Base-by-base conservation (phyloP, 2,329 filamentous ascomycete genomes). In the Sphaceloma murrayae region DNA sequence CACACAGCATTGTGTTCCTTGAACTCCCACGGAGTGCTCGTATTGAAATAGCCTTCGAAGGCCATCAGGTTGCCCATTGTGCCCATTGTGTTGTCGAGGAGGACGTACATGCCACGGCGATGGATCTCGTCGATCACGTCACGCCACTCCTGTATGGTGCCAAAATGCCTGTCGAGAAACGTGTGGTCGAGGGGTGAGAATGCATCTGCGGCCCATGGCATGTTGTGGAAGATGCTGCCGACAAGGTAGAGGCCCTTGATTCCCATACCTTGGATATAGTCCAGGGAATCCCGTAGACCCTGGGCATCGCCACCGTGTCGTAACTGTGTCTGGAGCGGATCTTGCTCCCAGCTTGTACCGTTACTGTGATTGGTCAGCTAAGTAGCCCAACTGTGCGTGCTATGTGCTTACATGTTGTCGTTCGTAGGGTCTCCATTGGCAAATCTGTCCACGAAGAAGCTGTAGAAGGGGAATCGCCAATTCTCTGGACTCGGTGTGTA, bases 381-480 rank as follows among this genome's bases (percentile, higher is more conserved):
- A 3, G 3, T 17, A n/a, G 5, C 17, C 17, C 6, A 9, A 10
- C 16, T 8, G 27, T 7, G 11, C 16, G 52, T 67, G 68, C 46
- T n/a, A 3, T 3, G 10, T n/a, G n/a, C 36, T 29, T 30, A 29
- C 36, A 70, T 58, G 54, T 80, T 77, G 55, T 81, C 77, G 54
- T 81, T 81, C 2, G 65, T 66, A 5, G 77, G 77, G 52, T 81
- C 72, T 14, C 77, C 77, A 52, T 81, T 80, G 31, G 78, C 75
- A 53, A 74, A 81, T 48, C 75, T 66, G 56, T 81, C 77, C 8
- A 79, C 59, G 54, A 79, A 78, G 34, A 81, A 62, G 6, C 75
- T 78, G 56, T 82, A 82, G 54, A 80, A 74, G 0, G 78, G 78
- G 49, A 81, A 71, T 18, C 78, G 68, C 78, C 78, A 82, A 52